phyloP scores from a whole-genome alignment of 352 stramenopile genomes.

The Phytophthora sp. region DNA sequence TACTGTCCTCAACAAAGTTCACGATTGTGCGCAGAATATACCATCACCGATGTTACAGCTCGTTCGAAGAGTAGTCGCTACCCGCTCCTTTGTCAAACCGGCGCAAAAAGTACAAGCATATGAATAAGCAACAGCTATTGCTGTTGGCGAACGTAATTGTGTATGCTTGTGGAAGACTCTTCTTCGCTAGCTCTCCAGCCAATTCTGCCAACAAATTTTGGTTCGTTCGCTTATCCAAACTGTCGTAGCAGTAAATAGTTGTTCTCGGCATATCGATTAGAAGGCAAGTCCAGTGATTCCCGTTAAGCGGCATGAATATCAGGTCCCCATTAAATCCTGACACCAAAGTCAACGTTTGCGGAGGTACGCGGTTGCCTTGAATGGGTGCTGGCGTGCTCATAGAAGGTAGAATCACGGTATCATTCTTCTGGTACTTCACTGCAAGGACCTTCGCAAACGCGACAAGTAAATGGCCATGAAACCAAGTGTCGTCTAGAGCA shows the following conservation, averaged over 20 bases:
- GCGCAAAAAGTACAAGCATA: background rate
- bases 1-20: no score
- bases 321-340: background rate
- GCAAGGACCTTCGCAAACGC: constrained; percentile 1
- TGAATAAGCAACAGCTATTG: background rate
- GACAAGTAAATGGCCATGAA: constrained; percentile 4
- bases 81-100: background rate
- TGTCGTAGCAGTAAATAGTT: constrained; percentile 17
- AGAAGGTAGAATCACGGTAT: background rate
- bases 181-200: background rate
- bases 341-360: background rate
- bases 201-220: constrained; percentile 3
- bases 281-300: background rate
- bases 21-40: background rate
- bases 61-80: background rate
- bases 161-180: background rate
- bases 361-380: background rate
- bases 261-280: background rate
- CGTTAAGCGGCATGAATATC: constrained; percentile 10
- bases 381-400: background rate
- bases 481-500: background rate
- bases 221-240: constrained; percentile 4
- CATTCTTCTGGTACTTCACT: constrained; percentile 2
- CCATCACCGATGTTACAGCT: background rate
- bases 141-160: background rate